A percentile compares a stretch with the other conserved stretches of the same genome.
These are phyloP conservation scores for Cladosporium colombiae DNA, from an alignment of 2,329 filamentous ascomycete species.

Conservation along the genomic window DNA sequence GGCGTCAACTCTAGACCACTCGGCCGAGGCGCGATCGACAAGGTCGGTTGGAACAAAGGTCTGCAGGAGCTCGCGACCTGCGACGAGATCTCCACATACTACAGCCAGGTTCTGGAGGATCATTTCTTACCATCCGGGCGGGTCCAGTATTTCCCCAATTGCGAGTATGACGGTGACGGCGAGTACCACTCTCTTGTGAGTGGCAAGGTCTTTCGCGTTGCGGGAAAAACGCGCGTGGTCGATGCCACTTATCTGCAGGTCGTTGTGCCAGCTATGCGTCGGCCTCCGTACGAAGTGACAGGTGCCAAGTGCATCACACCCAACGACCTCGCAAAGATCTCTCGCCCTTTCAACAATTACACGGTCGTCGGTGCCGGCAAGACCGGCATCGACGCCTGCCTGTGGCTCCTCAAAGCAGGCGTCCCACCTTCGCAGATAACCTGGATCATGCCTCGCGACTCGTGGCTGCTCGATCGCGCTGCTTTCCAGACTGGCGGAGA, in stretches of 20 bases:
- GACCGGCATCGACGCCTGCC: conserved; percentile 26
- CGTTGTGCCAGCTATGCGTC: conserved; percentile 25
- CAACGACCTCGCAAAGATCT: conserved; percentile 20
- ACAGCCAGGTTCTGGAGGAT: conserved; percentile 24
- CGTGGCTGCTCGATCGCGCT: conserved; percentile 24
- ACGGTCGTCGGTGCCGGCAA: conserved; percentile 28
- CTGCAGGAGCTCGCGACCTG: conserved; percentile 23
- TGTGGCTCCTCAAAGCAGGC: conserved; percentile 25
- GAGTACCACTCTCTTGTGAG: conserved; percentile 22
- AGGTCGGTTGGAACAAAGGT: conserved; percentile 28
- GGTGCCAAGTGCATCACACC: conserved; percentile 19
- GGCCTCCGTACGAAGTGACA: conserved; percentile 23
- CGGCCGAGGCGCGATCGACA: conserved; percentile 23
- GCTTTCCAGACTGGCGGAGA: conserved; percentile 19
- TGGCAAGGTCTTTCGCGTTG: conserved; percentile 18
- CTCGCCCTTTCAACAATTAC: conserved; percentile 21
- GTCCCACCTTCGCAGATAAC: conserved; percentile 21
- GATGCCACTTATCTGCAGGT: conserved; percentile 27
- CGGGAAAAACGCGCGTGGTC: conserved; percentile 22
- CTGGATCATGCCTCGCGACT: conserved; percentile 30
- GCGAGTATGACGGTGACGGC: conserved; percentile 23
- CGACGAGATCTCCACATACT: conserved; percentile 26
- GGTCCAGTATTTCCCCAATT: conserved; percentile 25
- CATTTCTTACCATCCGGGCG: conserved; percentile 26
- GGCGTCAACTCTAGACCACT: conserved; percentile 26